These are phyloP conservation scores for Jamesozyma hellenica DNA, from an alignment of 805 yeast species.

Conservation along the genomic window DNA sequence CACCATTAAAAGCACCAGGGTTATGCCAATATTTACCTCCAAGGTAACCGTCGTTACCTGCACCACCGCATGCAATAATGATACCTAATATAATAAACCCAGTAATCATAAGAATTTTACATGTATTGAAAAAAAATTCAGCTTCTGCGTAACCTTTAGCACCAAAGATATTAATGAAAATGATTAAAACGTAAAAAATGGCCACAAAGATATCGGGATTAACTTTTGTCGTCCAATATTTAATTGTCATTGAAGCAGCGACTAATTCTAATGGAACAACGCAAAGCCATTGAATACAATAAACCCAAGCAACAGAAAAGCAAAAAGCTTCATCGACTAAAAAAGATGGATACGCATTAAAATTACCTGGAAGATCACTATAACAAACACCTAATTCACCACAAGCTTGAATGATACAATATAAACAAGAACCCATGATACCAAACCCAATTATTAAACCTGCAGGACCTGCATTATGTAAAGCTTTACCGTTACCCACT, in stretches of 20 bases:
- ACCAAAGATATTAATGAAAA: constrained; percentile 43
- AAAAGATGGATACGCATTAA: constrained; percentile 50
- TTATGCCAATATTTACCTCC: constrained; percentile 52
- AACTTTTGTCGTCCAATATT: constrained; percentile 41
- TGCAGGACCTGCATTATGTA: constrained; percentile 56
- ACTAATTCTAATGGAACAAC: constrained; percentile 57
- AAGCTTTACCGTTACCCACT: constrained; percentile 55
- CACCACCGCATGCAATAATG: constrained; percentile 47
- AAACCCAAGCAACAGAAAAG: constrained; percentile 65
- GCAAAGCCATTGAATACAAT: constrained; percentile 54
- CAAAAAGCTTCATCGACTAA: constrained; percentile 61
- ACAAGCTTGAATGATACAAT: constrained; percentile 48
- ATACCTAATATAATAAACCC: constrained; percentile 56
- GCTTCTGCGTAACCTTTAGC: constrained; percentile 59
- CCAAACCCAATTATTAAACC: constrained; percentile 48
- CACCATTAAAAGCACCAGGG: constrained; percentile 55
- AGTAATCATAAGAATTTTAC: constrained; percentile 47
- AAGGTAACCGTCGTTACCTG: constrained; percentile 40
- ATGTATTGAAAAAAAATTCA: constrained; percentile 48
- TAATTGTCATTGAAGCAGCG: constrained; percentile 48
- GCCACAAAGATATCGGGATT: constrained; percentile 50
- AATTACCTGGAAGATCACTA: constrained; percentile 52
- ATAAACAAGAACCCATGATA: constrained; percentile 51
- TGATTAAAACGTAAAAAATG: constrained; percentile 44
- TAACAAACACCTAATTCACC: constrained; percentile 63